phyloP scores from a whole-genome alignment of 768 basidiomycete genomes.

The Tricholoma saponaceum region DNA sequence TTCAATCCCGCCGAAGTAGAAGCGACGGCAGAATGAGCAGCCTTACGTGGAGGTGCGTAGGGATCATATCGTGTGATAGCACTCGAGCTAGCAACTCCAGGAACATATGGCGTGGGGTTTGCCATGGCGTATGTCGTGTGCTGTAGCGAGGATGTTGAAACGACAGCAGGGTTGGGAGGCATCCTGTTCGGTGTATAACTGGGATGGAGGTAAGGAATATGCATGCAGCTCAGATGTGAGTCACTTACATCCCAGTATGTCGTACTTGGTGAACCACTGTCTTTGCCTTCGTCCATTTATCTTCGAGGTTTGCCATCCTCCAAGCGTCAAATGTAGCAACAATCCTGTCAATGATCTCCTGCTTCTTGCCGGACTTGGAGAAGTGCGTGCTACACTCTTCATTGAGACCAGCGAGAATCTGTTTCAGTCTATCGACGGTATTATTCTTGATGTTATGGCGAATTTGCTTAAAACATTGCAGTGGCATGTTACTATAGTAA shows the following conservation, averaged over 20 bases:
- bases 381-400: slow-evolving; percentile 69
- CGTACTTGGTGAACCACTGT: slow-evolving; percentile 65
- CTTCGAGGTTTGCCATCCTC: slow-evolving; percentile 50
- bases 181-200: slow-evolving; percentile 19
- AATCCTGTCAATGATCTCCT: slow-evolving; percentile 82
- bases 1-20: slow-evolving; percentile 27
- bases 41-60: slow-evolving; percentile 56
- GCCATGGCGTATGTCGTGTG: slow-evolving; percentile 16
- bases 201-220: background rate
- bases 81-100: slow-evolving; percentile 27
- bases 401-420: slow-evolving; percentile 73
- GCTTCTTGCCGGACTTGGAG: slow-evolving; percentile 79
- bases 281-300: slow-evolving; percentile 69
- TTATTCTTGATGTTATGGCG: slow-evolving; percentile 70
- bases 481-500: slow-evolving; percentile 11
- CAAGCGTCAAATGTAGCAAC: slow-evolving; percentile 54
- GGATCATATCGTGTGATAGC: slow-evolving; percentile 55
- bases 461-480: slow-evolving; percentile 43
- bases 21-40: slow-evolving; percentile 30
- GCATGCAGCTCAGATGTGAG: background rate
- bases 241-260: slow-evolving; percentile 60
- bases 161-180: slow-evolving; percentile 12
- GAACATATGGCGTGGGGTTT: slow-evolving; percentile 22
- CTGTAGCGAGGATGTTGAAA: slow-evolving; percentile 14
- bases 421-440: slow-evolving; percentile 84